Conservation (phyloP, 257 asterid genomes). For the Nicotiana benthamiana region DNA sequence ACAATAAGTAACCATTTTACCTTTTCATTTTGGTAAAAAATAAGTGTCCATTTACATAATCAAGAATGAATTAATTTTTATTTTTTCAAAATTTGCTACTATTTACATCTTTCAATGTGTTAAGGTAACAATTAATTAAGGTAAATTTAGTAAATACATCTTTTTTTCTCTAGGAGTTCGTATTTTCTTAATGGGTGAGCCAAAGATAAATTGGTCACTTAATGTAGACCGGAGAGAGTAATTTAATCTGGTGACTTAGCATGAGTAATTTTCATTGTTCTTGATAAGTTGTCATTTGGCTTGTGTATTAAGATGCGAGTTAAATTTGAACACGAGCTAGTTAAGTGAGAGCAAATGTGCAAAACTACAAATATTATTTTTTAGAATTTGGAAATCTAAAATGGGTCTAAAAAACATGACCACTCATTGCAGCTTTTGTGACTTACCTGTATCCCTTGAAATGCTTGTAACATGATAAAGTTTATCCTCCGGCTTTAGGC, state of each 20-base stretch:
- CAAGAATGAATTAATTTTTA: too few relatives aligned
- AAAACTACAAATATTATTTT: neutral
- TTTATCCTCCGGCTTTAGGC: conserved; percentile 95
- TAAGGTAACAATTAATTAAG: too few relatives aligned
- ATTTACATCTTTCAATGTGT: too few relatives aligned
- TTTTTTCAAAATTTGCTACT: too few relatives aligned
- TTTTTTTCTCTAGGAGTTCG: too few relatives aligned
- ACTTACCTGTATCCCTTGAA: conserved; percentile 76
- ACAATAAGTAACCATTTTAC: too few relatives aligned
- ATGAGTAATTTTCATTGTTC: neutral
- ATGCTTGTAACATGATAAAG: conserved; percentile 76
- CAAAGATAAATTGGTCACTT: too few relatives aligned
- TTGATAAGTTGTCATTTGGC: neutral
- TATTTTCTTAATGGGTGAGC: too few relatives aligned
- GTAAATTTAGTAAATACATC: too few relatives aligned
- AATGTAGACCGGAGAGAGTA: neutral
- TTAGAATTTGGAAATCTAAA: neutral
- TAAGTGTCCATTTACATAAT: too few relatives aligned
- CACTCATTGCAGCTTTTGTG: neutral
- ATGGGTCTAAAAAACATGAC: neutral
- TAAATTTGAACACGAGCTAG: neutral
- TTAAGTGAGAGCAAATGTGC: neutral
- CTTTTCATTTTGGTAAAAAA: too few relatives aligned
- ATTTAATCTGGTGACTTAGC: neutral
- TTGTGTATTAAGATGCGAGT: neutral